Conservation (phyloP, 768 basidiomycete species). For the Paxillus involutus region DNA sequence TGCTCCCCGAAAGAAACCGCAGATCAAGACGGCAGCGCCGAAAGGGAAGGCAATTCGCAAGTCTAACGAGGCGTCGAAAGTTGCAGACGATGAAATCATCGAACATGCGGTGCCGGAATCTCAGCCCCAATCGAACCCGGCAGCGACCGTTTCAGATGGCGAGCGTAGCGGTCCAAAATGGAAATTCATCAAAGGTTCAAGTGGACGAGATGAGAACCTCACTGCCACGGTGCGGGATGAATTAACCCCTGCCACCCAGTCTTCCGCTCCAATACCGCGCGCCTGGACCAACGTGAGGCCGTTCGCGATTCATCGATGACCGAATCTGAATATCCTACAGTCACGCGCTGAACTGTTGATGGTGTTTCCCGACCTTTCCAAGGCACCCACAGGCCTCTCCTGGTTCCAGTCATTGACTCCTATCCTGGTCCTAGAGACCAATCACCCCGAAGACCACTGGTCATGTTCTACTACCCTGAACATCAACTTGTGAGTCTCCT, state of each 20-base stretch:
- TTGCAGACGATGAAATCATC: not conserved
- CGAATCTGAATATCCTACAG: slow-evolving; percentile 11
- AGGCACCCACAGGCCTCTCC: slow-evolving; percentile 16
- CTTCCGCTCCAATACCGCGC: slow-evolving; percentile 14
- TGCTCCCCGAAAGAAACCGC: slow-evolving; percentile 10
- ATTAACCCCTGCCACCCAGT: not conserved
- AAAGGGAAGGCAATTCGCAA: not conserved
- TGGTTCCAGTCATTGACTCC: slow-evolving; percentile 31
- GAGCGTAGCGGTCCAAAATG: slow-evolving; percentile 9
- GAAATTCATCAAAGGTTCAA: slow-evolving; percentile 15
- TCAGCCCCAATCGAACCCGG: not conserved
- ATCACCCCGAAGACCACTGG: slow-evolving; percentile 15
- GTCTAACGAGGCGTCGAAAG: not conserved
- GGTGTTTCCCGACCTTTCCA: slow-evolving; percentile 25
- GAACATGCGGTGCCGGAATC: not conserved
- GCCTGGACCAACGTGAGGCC: slow-evolving; percentile 30
- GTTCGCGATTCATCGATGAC: not conserved
- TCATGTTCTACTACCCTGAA: slow-evolving; percentile 14
- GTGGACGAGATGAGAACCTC: not conserved
- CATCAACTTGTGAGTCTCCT: slow-evolving; percentile 20
- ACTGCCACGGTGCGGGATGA: not conserved
- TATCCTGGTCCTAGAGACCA: slow-evolving; percentile 19
- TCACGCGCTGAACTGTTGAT: slow-evolving; percentile 19
- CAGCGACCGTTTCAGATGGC: not conserved
- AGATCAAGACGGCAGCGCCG: not conserved